Base-by-base conservation (phyloP, 495 filamentous ascomycete species). In the Penicillium cataractarum region DNA sequence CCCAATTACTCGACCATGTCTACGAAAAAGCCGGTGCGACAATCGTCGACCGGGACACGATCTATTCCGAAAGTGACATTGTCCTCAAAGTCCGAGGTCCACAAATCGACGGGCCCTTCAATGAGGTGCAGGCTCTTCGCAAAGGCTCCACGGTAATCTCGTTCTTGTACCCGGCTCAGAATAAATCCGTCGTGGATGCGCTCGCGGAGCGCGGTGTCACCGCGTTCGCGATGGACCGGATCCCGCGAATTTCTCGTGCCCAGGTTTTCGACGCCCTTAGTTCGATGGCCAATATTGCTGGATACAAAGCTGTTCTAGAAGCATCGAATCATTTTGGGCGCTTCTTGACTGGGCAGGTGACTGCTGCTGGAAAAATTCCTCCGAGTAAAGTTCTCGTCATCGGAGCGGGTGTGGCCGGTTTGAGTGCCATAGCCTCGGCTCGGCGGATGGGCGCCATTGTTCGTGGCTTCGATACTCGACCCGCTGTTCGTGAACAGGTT, bases 221-320 rank as follows among this genome's bases (percentile, higher is more conserved):
- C 8, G 71, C 83, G 4, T 92, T 94, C 68, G 91, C 91, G 32
- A 94, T 94, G 90, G 91, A 94, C 68, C 86, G 90, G 82, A 87
- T 94, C 55, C 91, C 90, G 0, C 85, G 91, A 32, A 92, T 94
- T 64, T 93, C 91, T 0, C 82, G 90, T n/a, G 89, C 90, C 1
- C 90, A 92, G 66, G 84, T 86, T 8, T 94, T 92, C 68, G 91
- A 94, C 75, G 91, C 90, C 13, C 77, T 64, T 48, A 77, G 88
- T 71, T 92, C 89, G 10, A 93, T 93, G 91, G 90, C 91, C 58
- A 94, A 94, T 63, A 94, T 92, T 73, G 90, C 91, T 21, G 91
- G 91, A 5, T 94, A 94, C 75, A 94, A 92, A 72, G 91, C 90
- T 19, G 89, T 94, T 1, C 74, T 94, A 53, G 90, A 93, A 69